phyloP scores from a whole-genome alignment of 805 yeast species.

The Ogataea kodamae region DNA sequence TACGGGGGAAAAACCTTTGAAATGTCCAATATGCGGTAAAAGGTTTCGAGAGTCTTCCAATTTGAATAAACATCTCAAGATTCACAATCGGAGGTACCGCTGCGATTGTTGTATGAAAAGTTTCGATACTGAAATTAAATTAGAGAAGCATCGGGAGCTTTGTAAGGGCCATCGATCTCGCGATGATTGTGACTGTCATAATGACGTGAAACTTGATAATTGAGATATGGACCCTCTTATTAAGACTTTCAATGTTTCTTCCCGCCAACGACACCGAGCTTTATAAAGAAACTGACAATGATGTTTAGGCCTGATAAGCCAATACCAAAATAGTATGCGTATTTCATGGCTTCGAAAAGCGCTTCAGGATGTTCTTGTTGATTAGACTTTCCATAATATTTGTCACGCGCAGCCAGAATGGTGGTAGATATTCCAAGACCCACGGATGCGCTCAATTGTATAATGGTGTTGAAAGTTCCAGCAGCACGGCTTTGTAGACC shows the following conservation, averaged over 20 bases:
- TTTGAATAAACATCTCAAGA: constrained; percentile 80
- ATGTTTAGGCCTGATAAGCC: constrained; percentile 33
- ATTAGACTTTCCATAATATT: constrained; percentile 29
- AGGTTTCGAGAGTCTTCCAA: constrained; percentile 87
- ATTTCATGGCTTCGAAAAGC: constrained; percentile 34
- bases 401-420: constrained; percentile 33
- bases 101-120: constrained; percentile 52
- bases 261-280: constrained; percentile 36
- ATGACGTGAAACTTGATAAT: too few species aligned
- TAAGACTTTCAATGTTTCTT: constrained; percentile 4
- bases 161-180: constrained; percentile 17
- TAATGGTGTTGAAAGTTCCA: constrained; percentile 44
- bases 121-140: constrained; percentile 44
- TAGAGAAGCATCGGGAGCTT: constrained; percentile 36
- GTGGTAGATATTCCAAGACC: constrained; percentile 43
- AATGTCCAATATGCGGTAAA: constrained; percentile 77
- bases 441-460: constrained; percentile 39
- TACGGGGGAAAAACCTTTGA: constrained; percentile 85
- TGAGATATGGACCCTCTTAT: too few species aligned
- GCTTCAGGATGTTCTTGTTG: constrained; percentile 22
- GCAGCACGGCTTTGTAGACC: constrained; percentile 44
- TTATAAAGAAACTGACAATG: constrained; percentile 32
- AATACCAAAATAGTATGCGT: constrained; percentile 39
- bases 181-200: constrained; percentile 7
- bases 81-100: constrained; percentile 55